A percentile compares a stretch with the other conserved stretches of the same genome.
phyloP scores from a whole-genome alignment of 768 basidiomycete genomes.

The Auriscalpium microsporum region DNA sequence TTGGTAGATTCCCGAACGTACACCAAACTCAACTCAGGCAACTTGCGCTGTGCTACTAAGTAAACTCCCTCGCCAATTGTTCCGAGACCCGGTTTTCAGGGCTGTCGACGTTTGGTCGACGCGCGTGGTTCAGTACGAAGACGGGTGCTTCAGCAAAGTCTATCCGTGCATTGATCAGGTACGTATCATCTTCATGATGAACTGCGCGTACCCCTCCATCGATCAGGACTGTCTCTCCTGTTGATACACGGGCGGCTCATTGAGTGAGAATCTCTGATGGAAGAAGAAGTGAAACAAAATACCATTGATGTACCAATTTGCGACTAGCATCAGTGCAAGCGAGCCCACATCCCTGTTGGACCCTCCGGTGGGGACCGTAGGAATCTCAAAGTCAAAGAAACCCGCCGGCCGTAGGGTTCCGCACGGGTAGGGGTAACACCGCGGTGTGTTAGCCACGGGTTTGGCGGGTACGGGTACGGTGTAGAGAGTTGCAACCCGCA shows the following conservation, averaged over 20 bases:
- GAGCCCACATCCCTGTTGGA: conserved; percentile 35
- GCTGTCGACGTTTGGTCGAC: no score
- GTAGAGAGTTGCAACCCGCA: no score
- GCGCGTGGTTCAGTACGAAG: neutral
- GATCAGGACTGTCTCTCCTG: conserved; percentile 36
- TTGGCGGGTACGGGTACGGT: no score
- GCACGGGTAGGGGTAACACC: no score
- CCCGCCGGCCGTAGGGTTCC: conserved; percentile 1
- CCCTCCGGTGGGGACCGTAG: conserved; percentile 28
- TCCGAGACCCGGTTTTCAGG: no score
- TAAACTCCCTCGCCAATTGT: no score
- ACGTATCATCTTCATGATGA: neutral
- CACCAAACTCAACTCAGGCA: no score
- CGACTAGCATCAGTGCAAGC: conserved; percentile 34
- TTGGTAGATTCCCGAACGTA: no score
- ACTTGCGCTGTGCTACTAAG: no score
- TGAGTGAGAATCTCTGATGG: no score
- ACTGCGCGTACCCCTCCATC: conserved; percentile 37
- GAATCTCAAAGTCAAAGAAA: conserved; percentile 25
- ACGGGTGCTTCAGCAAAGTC: neutral
- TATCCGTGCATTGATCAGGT: neutral
- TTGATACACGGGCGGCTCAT: neutral
- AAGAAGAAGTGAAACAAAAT: no score
- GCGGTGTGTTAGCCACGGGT: no score
- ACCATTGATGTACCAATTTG: conserved; percentile 39